Base-by-base conservation (phyloP, 805 yeast genomes). In the Wickerhamomyces chambardii region DNA sequence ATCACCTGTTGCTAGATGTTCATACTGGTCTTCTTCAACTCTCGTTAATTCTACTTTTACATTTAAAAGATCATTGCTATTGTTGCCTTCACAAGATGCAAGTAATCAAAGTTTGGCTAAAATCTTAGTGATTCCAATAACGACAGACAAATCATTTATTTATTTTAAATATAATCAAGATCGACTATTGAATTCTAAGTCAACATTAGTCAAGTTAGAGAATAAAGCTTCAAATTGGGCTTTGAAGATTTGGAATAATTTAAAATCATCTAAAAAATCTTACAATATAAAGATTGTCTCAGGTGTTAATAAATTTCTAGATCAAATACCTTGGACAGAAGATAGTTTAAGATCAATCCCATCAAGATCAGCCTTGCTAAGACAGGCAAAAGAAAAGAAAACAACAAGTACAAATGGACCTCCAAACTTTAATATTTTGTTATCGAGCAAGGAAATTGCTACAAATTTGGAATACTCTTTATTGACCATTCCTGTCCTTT, bases 251-350 rank as follows among this genome's bases (percentile, higher is more conserved):
- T 89, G 96, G 96, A 51, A 53, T 26, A 73, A 69, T 34, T 54
- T 89, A 51, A 66, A 63, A 30, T 51, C 56, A 1, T 80, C 94
- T 1, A 66, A 77, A 2, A 58, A 64, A 28, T 50, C 62, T 9
- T 58, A 80, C 47, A 85, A 85, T 54, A 61, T 69, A 43, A 66
- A 63, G 36, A 68, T 87, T 31, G 86, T 82, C 3, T 34, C 50
- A 3, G 62, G 63, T 41, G 70, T 79, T 14, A 67, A 72, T 30
- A 55, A 53, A 36, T 63, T 81, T 28, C 55, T 87, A 44, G 70
- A 73, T 35, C 65, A 74, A 17, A 74, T 84, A 6, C 85, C 90
- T 3, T 89, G 90, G 73, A 77, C 79, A 44, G 97, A 89, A 50
- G 71, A 74, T 47, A 73, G 86, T 31, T 62, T 89, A 39, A 66